Conservation (phyloP, 2,329 filamentous ascomycete genomes). For the Annulohypoxylon truncatum region DNA sequence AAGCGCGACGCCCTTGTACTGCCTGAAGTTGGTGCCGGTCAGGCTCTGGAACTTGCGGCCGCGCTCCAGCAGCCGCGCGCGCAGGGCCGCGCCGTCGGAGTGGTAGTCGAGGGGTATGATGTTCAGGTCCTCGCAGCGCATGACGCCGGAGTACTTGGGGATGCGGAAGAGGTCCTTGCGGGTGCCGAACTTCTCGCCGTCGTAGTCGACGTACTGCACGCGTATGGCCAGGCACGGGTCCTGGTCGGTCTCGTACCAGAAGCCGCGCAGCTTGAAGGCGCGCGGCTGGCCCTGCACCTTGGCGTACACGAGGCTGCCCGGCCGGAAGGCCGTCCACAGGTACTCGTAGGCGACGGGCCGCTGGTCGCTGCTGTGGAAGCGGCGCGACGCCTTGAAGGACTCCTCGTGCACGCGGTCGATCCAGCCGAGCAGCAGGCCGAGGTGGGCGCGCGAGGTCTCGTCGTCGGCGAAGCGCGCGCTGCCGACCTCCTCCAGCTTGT, state of each 20-base stretch:
- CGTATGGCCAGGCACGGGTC: slow-evolving; percentile 43
- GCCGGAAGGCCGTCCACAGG: slow-evolving; percentile 45
- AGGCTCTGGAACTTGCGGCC: slow-evolving; percentile 48
- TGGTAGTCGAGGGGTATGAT: slow-evolving; percentile 48
- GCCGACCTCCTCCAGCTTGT: slow-evolving; percentile 42
- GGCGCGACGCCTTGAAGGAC: slow-evolving; percentile 42
- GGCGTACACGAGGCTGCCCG: slow-evolving; percentile 45
- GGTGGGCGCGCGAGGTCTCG: slow-evolving; percentile 37
- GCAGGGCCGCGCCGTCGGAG: slow-evolving; percentile 34
- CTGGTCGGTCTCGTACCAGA: slow-evolving; percentile 44
- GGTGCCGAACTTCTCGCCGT: slow-evolving; percentile 49
- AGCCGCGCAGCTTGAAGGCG: slow-evolving; percentile 45
- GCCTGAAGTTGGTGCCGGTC: slow-evolving; percentile 50
- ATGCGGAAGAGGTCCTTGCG: slow-evolving; percentile 43
- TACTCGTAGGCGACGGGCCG: slow-evolving; percentile 44
- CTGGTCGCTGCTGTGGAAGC: slow-evolving; percentile 41
- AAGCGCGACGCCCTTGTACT: slow-evolving; percentile 48
- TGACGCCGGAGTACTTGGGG: slow-evolving; percentile 46
- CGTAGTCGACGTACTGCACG: slow-evolving; percentile 48
- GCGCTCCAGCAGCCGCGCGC: slow-evolving; percentile 43
- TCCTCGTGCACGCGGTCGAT: slow-evolving; percentile 47
- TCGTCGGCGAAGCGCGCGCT: slow-evolving; percentile 45
- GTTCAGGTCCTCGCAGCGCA: slow-evolving; percentile 46
- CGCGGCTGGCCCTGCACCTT: slow-evolving; percentile 44
- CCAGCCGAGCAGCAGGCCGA: slow-evolving; percentile 45